phyloP scores from a whole-genome alignment of 257 asterid genomes.

The Solanum neorickii region DNA sequence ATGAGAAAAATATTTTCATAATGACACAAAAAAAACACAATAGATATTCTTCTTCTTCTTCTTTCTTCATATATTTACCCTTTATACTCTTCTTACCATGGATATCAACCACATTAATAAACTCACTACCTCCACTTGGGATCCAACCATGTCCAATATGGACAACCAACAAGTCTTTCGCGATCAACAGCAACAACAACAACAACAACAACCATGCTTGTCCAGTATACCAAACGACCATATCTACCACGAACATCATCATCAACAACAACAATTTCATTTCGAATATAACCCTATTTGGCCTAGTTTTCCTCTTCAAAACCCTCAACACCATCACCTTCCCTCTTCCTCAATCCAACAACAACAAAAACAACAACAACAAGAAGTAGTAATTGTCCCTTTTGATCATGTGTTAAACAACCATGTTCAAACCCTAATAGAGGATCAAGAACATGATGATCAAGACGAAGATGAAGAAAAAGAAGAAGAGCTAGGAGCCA shows the following conservation, averaged over 20 bases:
- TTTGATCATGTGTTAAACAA: not conserved
- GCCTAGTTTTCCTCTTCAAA: slow-evolving; percentile 20
- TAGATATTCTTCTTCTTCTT: not conserved
- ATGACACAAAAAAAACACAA: not conserved
- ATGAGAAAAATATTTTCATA: not conserved
- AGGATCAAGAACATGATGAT: not conserved
- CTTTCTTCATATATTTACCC: not conserved
- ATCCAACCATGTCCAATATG: slow-evolving; percentile 15
- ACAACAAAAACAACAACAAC: not conserved
- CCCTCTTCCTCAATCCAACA: slow-evolving; percentile 3
- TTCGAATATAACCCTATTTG: slow-evolving; percentile 22
- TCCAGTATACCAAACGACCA: not conserved
- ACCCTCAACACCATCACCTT: slow-evolving; percentile 1
- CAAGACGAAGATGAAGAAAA: slow-evolving; percentile 13
- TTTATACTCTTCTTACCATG: slow-evolving; percentile 9
- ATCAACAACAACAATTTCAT: not conserved
- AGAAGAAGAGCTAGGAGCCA: slow-evolving; percentile 66
- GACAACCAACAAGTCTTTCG: slow-evolving; percentile 4
- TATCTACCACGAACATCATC: slow-evolving; percentile 1
- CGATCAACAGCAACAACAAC: slow-evolving; percentile 2
- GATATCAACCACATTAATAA: slow-evolving; percentile 31
- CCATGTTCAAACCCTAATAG: not conserved
- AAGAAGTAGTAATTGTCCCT: not conserved
- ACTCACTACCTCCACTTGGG: slow-evolving; percentile 21
- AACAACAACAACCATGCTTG: not conserved